These are phyloP conservation scores for Phialophora tarda DNA, from an alignment of 2,329 filamentous ascomycete genomes.

Conservation along the genomic window DNA sequence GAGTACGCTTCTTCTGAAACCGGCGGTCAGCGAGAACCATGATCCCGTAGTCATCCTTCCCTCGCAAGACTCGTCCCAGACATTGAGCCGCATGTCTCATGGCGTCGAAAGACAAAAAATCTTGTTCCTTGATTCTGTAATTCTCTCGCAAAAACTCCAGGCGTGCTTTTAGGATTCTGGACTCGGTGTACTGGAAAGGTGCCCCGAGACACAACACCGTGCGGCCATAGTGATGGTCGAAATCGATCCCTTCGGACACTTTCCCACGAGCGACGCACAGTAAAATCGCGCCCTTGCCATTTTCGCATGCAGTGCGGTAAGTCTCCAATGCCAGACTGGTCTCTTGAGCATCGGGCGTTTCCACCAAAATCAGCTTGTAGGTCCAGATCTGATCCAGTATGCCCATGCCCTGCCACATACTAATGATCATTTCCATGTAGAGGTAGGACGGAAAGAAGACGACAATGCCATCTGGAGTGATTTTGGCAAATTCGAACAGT, in stretches of 20 bases:
- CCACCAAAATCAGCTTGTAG: slow-evolving; percentile 96
- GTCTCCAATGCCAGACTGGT: slow-evolving; percentile 94
- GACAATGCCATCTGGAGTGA: slow-evolving; percentile 97
- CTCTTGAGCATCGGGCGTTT: slow-evolving; percentile 96
- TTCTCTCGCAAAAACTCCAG: slow-evolving; percentile 96
- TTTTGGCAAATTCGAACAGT: slow-evolving; percentile 90
- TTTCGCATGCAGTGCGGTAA: slow-evolving; percentile 96
- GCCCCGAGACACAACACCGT: slow-evolving; percentile 96
- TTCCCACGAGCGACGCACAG: slow-evolving; percentile 96
- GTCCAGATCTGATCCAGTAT: slow-evolving; percentile 98
- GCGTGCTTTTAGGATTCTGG: slow-evolving; percentile 90
- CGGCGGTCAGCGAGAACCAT: slow-evolving; percentile 96
- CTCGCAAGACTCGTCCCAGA: slow-evolving; percentile 87
- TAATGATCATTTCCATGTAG: slow-evolving; percentile 99
- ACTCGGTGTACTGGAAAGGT: slow-evolving; percentile 98
- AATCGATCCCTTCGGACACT: slow-evolving; percentile 97
- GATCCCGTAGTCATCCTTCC: slow-evolving; percentile 99
- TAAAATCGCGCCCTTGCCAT: slow-evolving; percentile 89
- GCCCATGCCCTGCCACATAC: slow-evolving; percentile 99
- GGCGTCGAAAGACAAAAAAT: slow-evolving; percentile 97
- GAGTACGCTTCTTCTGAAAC: slow-evolving; percentile 87
- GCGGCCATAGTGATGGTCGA: slow-evolving; percentile 96
- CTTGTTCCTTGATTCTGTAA: slow-evolving; percentile 94
- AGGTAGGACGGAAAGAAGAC: slow-evolving; percentile 99
- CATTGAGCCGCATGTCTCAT: slow-evolving; percentile 99